Percentiles rank a stretch among this genome's conserved stretches.
phyloP scores from a whole-genome alignment of 2,329 filamentous ascomycete species.

The Fusarium palustre region DNA sequence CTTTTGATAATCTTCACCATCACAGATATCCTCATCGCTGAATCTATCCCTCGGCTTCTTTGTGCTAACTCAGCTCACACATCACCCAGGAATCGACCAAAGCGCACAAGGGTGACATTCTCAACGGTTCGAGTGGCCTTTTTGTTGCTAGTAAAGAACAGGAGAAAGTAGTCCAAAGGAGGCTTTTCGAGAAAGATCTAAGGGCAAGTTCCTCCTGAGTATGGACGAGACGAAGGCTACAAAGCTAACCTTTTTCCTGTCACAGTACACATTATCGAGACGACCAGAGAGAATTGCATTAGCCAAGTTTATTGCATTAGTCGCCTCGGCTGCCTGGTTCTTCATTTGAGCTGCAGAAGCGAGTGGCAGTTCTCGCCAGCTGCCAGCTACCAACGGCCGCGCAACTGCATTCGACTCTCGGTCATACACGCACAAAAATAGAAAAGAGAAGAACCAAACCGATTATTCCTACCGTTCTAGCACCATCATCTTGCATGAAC shows the following conservation, averaged over 20 bases:
- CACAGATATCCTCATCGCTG: background rate
- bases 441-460: background rate
- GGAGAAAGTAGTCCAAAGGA: background rate
- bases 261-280: background rate
- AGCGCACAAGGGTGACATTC: background rate
- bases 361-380: slow-evolving; percentile 29
- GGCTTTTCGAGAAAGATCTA: background rate
- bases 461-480: background rate
- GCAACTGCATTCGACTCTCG: background rate
- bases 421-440: background rate
- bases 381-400: slow-evolving; percentile 35
- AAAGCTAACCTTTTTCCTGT: background rate
- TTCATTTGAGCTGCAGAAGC: background rate
- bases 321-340: background rate
- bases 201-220: background rate
- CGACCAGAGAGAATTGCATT: background rate
- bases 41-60: background rate
- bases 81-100: background rate
- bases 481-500: background rate
- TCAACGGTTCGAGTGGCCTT: background rate
- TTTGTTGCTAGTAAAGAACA: background rate
- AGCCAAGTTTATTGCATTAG: no score
- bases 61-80: background rate
- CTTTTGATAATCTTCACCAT: background rate
- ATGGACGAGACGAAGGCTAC: background rate